Evolutionary conservation across 345 rosid genomes (phyloP), one percentile per base, ranked within the genome.

Genomic region (Eucalyptus tenuipes): DNA sequence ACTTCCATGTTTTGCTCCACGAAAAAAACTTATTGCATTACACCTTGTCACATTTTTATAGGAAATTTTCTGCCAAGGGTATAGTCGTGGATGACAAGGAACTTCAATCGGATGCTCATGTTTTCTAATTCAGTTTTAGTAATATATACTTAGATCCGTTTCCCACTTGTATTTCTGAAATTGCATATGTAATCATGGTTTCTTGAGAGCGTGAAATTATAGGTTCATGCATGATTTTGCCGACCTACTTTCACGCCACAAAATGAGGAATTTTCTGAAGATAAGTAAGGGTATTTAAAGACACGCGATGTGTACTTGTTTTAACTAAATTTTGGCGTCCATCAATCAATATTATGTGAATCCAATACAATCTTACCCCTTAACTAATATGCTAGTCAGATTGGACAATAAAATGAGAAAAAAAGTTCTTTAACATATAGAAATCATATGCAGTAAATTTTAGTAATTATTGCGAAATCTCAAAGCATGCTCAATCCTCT

Each of bases 301-400:
- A 20, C 20, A 7, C 3, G 1, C 10, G 5, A 64, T n/a, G 40
- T 16, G 40, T 7, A 7, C 5, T 64, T 14, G 4, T 14, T 64
- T n/a, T 7, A n/a, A n/a, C 75, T 7, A 75, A 40, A 75, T 75
- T 40, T 40, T 24, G 47, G 1, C 2, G 0, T 75, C 47, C 47
- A 37, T 75, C 13, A 37, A 75, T 71, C 82, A 3, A 71, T 14
- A 71, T 18, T 37, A 71, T 1, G 3, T 75, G 82, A 37, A 75
- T 9, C 47, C 7, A 40, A 20, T 75, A 13, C 8, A 40, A 75
- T 75, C 14, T 75, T 40, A 40, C 82, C 8, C 9, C 75, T 13
- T 14, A n/a, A 29, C 71, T n/a, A n/a, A 29, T 64, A 13, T 14
- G 2, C 9, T 0, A 0, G 6, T 7, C 37, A 75, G 2, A 10